Conservation (phyloP, 352 stramenopile genomes). For the Paralagenidium karlingii region DNA sequence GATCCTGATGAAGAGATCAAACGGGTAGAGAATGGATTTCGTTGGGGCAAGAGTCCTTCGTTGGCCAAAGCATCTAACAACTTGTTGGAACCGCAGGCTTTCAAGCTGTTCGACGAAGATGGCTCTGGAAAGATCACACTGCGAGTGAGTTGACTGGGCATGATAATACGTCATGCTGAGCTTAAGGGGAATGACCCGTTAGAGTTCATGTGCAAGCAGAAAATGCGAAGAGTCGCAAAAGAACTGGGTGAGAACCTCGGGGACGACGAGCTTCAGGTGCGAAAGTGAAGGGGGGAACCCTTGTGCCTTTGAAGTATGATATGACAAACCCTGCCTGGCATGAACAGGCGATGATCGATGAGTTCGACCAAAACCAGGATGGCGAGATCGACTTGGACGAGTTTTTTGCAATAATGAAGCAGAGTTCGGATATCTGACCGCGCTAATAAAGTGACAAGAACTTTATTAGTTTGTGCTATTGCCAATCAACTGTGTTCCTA, state of each 20-base stretch:
- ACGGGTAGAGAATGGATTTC: conserved; percentile 28
- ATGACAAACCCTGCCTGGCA: not conserved
- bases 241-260: conserved; percentile 88
- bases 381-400: conserved; percentile 85
- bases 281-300: too few relatives aligned
- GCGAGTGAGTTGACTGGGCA: conserved; percentile 20
- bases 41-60: not conserved
- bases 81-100: conserved; percentile 38
- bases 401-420: conserved; percentile 86
- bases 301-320: not conserved
- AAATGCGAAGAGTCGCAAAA: conserved; percentile 87
- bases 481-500: too few relatives aligned
- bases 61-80: not conserved
- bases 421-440: too few relatives aligned
- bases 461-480: too few relatives aligned
- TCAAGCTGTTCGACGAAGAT: conserved; percentile 91
- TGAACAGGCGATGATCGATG: conserved; percentile 87
- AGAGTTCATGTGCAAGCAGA: conserved; percentile 34
- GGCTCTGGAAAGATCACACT: conserved; percentile 78
- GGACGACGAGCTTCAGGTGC: conserved; percentile 82
- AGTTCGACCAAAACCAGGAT: conserved; percentile 91
- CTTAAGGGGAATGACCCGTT: not conserved
- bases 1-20: conserved; percentile 89
- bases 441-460: too few relatives aligned
- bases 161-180: not conserved